Conservation (phyloP, 805 yeast species). For the Zygosaccharomyces bailii region DNA sequence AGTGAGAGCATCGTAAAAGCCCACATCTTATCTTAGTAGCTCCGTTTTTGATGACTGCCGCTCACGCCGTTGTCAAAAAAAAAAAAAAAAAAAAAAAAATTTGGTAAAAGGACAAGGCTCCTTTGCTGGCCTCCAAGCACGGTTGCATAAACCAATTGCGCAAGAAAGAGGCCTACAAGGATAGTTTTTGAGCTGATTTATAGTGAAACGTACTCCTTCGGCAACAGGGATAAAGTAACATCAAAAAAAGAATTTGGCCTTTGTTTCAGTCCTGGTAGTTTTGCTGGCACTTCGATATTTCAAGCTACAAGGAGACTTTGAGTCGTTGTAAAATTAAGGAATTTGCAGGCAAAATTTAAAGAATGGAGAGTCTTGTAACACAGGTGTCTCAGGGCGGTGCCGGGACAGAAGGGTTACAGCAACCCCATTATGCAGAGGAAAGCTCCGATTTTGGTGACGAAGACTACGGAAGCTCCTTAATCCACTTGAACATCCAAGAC, state of each 20-base stretch:
- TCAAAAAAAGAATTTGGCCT: background rate
- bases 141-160: background rate
- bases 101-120: too few relatives aligned
- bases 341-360: background rate
- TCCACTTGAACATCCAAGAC: conserved; percentile 77
- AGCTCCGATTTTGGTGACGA: conserved; percentile 20
- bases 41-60: background rate
- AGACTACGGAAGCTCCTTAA: conserved; percentile 52
- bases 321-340: background rate
- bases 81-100: too few relatives aligned
- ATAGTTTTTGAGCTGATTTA: background rate
- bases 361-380: conserved; percentile 52
- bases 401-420: conserved; percentile 28
- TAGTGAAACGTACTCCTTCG: background rate
- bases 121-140: background rate
- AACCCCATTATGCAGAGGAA: conserved; percentile 17
- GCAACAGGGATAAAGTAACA: background rate
- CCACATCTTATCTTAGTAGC: background rate
- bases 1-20: background rate
- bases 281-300: background rate
- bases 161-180: background rate
- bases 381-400: conserved; percentile 55
- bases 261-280: background rate
- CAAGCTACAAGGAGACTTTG: background rate
- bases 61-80: background rate